Base-by-base conservation (phyloP, 2,329 filamentous ascomycete species). In the Ilyonectria mors-panacis region DNA sequence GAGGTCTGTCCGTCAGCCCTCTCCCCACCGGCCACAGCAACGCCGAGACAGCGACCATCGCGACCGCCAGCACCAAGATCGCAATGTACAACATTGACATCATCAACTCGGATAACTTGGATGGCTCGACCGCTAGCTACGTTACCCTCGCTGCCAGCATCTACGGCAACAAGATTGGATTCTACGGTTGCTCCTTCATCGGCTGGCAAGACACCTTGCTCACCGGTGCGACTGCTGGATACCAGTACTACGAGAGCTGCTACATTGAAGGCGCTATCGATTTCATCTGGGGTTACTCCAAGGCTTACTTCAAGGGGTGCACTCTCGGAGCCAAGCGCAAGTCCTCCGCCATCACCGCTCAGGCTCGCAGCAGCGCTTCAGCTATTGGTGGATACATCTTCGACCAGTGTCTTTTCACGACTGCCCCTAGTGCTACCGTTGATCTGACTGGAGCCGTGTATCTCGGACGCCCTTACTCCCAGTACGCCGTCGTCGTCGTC, bases 31-130 rank as follows among this genome's bases (percentile, higher is more conserved):
- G 72, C 3, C 72, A 73, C 37, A 73, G 59, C 53, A 68, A 74
- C 17, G 67, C 73, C 0, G 73, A 74, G 2, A 75, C 73, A 1
- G 73, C 73, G 7, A 70, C 68, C 6, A 62, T 70, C 6, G 58
- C 60, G 12, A 70, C 68, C 3, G 59, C 59, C 51, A 64, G 68
- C 47, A 69, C 66, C 15, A 69, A 69, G 39, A 70, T 90, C 67
- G 86, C 85, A 70, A 79, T 90, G 23, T 91, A 91, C 79, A 92
- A 91, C 71, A 80, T 92, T 74, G 88, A 86, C 67, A 76, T 85
- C 13, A 77, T 79, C 23, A 86, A 86, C 72, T 79, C 78, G 0
- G 83, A 81, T 53, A 80, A 77, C 48, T 81, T 85, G 70, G 66
- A 70, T 17, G 68, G 68, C 2, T 60, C 68, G 12, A 83, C 35